Percentiles rank a stretch among this genome's conserved stretches.
phyloP scores from a whole-genome alignment of 179 eudicot genomes.

The Silene noctiflora region DNA sequence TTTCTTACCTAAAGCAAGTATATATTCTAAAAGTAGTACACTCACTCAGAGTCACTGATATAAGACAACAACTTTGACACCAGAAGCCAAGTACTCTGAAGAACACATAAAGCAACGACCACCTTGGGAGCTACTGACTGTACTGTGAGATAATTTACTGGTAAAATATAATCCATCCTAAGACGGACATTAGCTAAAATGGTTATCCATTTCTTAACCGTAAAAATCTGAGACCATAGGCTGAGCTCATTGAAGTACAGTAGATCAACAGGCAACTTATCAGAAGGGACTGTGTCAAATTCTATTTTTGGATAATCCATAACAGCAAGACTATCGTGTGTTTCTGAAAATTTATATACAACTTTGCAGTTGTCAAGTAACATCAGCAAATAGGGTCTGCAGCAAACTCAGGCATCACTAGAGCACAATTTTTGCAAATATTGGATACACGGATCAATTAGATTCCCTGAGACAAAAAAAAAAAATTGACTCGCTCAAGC shows the following conservation, averaged over 20 bases:
- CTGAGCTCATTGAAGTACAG: not conserved
- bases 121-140: not conserved
- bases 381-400: not conserved
- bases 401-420: not conserved
- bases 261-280: not conserved
- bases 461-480: not conserved
- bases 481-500: not conserved
- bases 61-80: not conserved
- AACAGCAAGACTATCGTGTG: not conserved
- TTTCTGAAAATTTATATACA: not conserved
- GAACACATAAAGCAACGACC: not conserved
- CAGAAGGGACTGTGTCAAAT: not conserved
- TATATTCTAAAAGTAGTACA: not conserved
- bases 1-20: not conserved
- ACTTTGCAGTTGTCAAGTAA: not conserved
- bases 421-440: not conserved
- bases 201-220: not conserved
- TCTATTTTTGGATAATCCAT: not conserved
- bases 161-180: not conserved
- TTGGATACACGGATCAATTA: not conserved
- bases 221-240: not conserved
- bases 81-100: not conserved
- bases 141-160: not conserved
- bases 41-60: not conserved
- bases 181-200: not conserved